Base-by-base conservation (phyloP, 2,329 filamentous ascomycete species). In the Diaporthe vexans region DNA sequence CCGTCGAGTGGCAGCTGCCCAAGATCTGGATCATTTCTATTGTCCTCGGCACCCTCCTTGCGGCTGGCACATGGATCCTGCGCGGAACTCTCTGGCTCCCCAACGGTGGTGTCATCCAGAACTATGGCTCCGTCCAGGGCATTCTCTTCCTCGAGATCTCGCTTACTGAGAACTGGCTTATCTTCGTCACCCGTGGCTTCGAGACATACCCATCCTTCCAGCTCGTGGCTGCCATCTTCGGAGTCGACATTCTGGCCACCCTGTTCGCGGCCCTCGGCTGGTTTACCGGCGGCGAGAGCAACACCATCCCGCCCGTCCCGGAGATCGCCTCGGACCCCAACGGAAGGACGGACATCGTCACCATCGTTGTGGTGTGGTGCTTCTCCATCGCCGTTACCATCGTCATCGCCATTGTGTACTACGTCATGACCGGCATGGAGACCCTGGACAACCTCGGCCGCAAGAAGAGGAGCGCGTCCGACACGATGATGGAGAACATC, bases 11-110 rank as follows among this genome's bases (percentile, higher is more conserved):
- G 93, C 93, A 95, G 85, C 83, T 95, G 77, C 92, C 93, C 77
- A 95, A 94, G 88, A 94, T 94, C 81, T 94, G 93, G 93, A 88
- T 94, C 78, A 94, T 95, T 80, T 92, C 90, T 76, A 86, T 93
- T 78, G 85, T 93, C 75, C 90, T 94, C 70, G 93, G 93, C 83
- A 77, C 90, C 51, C 84, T 94, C 54, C 91, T 95, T 57, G 93
- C 93, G 72, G 81, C 89, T 57, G 93, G 87, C 75, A 95, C 93
- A 79, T 95, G 93, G 93, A 86, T 94, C 80, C 85, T 94, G 77
- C 93, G 93, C 80, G 93, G 90, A 72, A 89, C 92, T 63, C 85
- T 94, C 80, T 94, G 91, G 88, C 84, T 94, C 35, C 84, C 86
- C 75, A 90, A 89, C 82, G 93, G 93, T 81, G 93, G 93, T 87